Evolutionary conservation across 1,139 yeast species (phyloP), one percentile per base, ranked within the genome.

Genomic region (Candida sanyaensis): DNA sequence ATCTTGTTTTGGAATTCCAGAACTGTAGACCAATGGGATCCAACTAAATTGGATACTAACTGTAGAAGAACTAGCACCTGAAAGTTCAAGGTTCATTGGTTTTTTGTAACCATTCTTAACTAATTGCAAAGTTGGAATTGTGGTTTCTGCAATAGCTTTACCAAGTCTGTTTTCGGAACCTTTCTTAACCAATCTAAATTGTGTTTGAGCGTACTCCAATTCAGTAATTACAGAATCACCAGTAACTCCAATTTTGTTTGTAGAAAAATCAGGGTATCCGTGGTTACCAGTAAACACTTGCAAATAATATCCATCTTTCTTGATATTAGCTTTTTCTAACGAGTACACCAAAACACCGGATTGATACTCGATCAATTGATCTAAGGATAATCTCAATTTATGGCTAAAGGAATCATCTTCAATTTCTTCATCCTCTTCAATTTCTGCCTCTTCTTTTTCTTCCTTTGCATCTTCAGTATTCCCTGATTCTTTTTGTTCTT

Each of bases 291-390:
- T 84, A 61, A 80, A 86, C 0, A 84, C 78, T 63, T 90, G 96
- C 32, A 92, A 71, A 59, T 76, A 88, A 6, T 81, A 72, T 49
- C 80, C 82, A 32, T 75, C 75, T 53, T 77, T 75, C 40, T 80
- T 66, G 37, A 85, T 65, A 32, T 70, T 74, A 46, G 86, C 89
- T 29, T 82, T 83, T 32, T 83, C 63, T 34, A 93, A 61, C 45
- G 88, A 84, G 56, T 77, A 80, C 2, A 86, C 86, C 47, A 92
- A 72, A 21, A 91, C 83, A 72, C 99, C 99, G 43, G 89, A 75
- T 54, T 81, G 78, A 62, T 83, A 80, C 37, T 80, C 76, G 32
- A 82, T 48, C 45, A 88, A 71, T 59, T 92, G 84, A 9, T 81
- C 83, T 47, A 89, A 68, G 1, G 86, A 71, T 58, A 92, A 70